Evolutionary conservation across 2,329 filamentous ascomycete species (phyloP).

Genomic region (Ceratocystis lukuohia): DNA sequence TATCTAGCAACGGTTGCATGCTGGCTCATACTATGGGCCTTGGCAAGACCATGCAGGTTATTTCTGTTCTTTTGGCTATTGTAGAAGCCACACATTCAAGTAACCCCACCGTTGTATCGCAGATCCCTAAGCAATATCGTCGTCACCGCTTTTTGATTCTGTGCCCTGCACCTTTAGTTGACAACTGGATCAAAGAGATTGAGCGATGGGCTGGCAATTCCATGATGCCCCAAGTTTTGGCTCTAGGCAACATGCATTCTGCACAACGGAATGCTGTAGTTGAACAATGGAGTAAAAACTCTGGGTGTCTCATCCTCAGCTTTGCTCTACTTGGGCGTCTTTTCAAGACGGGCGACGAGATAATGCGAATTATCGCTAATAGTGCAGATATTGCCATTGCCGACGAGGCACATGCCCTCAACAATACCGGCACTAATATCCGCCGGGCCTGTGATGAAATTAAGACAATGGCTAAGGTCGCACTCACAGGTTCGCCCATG

Average conservation of each 20-base stretch:
- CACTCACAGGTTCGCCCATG: constrained; percentile 74
- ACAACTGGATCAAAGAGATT: constrained; percentile 77
- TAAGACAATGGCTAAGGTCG: constrained; percentile 57
- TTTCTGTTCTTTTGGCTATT: constrained; percentile 67
- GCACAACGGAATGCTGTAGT: constrained; percentile 5
- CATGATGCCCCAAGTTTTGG: constrained; percentile 10
- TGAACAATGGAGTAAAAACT: constrained; percentile 44
- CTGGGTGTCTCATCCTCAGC: constrained; percentile 65
- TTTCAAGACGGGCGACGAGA: constrained; percentile 26
- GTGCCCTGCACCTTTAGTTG: constrained; percentile 59
- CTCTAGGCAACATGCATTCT: not conserved
- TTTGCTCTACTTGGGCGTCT: constrained; percentile 48
- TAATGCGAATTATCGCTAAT: constrained; percentile 38
- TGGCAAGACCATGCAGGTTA: constrained; percentile 85
- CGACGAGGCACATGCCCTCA: constrained; percentile 74
- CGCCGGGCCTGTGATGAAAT: constrained; percentile 45
- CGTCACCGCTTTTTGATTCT: constrained; percentile 55
- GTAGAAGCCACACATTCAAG: constrained; percentile 49
- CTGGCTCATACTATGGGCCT: constrained; percentile 85
- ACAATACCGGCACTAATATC: constrained; percentile 45
- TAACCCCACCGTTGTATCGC: constrained; percentile 42
- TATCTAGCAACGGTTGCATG: constrained; percentile 55
- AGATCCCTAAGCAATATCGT: constrained; percentile 55
- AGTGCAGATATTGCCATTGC: constrained; percentile 61
- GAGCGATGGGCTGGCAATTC: constrained; percentile 30